Base-by-base conservation (phyloP, 139 green algal genomes). In the Coccomyxa sp. region DNA sequence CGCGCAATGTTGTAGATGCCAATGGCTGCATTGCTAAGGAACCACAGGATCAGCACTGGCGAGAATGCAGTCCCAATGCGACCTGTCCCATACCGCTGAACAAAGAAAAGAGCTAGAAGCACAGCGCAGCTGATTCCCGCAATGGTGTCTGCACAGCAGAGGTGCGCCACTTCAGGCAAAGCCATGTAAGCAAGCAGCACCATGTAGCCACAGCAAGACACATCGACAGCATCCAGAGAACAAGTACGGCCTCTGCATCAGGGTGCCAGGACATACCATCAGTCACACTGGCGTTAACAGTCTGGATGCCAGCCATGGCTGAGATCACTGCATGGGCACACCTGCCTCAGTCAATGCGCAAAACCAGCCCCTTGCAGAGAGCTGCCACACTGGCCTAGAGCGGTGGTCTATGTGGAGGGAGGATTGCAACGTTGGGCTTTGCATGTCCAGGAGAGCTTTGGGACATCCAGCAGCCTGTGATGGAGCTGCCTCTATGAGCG, bases 41-140 rank as follows among this genome's bases (percentile, higher is more conserved):
- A 76, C 73, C 85, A 93, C 24, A 88, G 37, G 2, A 85, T 68
- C 55, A 88, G 71, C 35, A 91, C 77, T 33, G 90, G 90, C 24
- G 85, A 82, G 36, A 93, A 93, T 9, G 83, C 22, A 18, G 82
- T 39, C 31, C 58, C 44, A 12, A 92, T 71, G 10, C 68, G 71
- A n/a, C 77, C 68, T 0, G 86, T 92, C 39, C 88, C 88, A 4
- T 81, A 69, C 16, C 55, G 78, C 84, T 94, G 89, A 8, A 85
- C 14, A 4, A 39, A 33, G 79, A 93, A 93, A 12, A 93, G 79
- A 22, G 81, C 6, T 0, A 82, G 41, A 18, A 93, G 68, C 38
- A 87, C 82, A 35, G 16, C 79, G 38, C 35, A n/a, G 44, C 76
- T 70, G 68, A 85, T 81, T 6, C 78, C 78, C 69, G 75, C 70